Base-by-base conservation (phyloP, 768 basidiomycete genomes). In the Thelephora ganbajun region DNA sequence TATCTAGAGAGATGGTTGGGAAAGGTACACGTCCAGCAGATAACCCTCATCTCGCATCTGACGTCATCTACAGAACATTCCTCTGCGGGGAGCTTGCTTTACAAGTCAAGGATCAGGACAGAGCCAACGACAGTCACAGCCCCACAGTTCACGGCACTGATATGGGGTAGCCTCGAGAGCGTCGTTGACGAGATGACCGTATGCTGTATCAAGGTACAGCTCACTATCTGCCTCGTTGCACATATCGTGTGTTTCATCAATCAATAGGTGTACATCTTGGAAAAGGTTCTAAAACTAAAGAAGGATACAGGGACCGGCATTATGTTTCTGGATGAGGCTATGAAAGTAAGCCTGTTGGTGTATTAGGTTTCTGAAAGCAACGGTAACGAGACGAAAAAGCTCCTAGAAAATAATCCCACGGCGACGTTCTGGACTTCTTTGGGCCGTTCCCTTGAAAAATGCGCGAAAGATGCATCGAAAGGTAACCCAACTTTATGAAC, bases 281-380 rank as follows among this genome's bases (percentile, higher is more conserved):
- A 98, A 64, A 96, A 91, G 58, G 94, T 98, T 2, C 68, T 98
- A 33, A 79, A 76, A 56, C 63, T 94, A 57, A 97, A 97, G 69
- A 83, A 77, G 61, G 93, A 98, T 58, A 69, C 82, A 0, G 66
- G 73, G 33, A 80, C 86, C 0, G 83, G 88, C 50, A 65, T 72
- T 0, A 66, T 83, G 2, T 98, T 98, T 64, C 65, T 98, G 22
- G 93, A 96, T 46, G 92, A 93, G 60, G 89, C 85, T 0, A 85
- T 97, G 84, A 87, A 91, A 69, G 90, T 89, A 14, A 43, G 66
- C 33, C 33, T n/a, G 3, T 20, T 23, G 19, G 42, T 33, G 12
- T n/a, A 41, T 16, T 37, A 37, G 23, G 41, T n/a, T 30, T 13
- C 37, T 42, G 12, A 39, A 22, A 18, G 35, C 43, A 16, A 23